These are phyloP conservation scores for Xylaria palmicola DNA, from an alignment of 495 filamentous ascomycete species.

Conservation along the genomic window DNA sequence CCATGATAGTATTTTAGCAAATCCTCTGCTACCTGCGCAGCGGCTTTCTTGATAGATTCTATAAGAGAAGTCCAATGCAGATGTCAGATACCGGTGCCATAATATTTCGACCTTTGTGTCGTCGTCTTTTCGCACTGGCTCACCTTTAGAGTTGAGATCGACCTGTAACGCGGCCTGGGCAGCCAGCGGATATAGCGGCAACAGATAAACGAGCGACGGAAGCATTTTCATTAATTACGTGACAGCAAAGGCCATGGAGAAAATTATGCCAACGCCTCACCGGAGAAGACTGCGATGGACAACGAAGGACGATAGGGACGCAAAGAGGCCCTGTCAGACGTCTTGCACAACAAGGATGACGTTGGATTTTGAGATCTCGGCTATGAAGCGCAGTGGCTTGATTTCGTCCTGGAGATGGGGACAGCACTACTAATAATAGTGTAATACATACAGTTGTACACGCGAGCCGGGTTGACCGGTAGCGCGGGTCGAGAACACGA, in stretches of 20 bases:
- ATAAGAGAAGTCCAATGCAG: not conserved
- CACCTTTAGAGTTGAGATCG: slow-evolving; percentile 27
- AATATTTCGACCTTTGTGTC: no score
- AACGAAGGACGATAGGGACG: not conserved
- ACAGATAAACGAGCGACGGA: slow-evolving; percentile 12
- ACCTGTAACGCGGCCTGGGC: slow-evolving; percentile 29
- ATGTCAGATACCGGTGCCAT: not conserved
- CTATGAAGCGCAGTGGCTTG: not conserved
- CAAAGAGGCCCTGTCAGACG: slow-evolving; percentile 1
- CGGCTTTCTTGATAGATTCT: slow-evolving; percentile 58
- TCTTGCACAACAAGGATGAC: not conserved
- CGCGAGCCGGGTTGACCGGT: not conserved
- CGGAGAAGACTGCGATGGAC: no score
- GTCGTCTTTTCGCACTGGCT: slow-evolving; percentile 5
- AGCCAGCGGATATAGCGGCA: slow-evolving; percentile 27
- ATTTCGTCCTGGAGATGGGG: not conserved
- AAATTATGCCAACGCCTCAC: not conserved
- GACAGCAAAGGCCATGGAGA: not conserved
- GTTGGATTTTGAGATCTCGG: slow-evolving; percentile 5
- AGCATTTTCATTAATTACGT: slow-evolving; percentile 14
- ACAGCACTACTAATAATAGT: not conserved
- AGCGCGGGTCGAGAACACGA: not conserved
- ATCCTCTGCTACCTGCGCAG: slow-evolving; percentile 59
- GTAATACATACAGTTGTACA: not conserved
- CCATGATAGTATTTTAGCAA: slow-evolving; percentile 66